A percentile compares a stretch with the other conserved stretches of the same genome.
phyloP scores from a whole-genome alignment of 2,329 filamentous ascomycete genomes.

The Arthrocladium fulminans region DNA sequence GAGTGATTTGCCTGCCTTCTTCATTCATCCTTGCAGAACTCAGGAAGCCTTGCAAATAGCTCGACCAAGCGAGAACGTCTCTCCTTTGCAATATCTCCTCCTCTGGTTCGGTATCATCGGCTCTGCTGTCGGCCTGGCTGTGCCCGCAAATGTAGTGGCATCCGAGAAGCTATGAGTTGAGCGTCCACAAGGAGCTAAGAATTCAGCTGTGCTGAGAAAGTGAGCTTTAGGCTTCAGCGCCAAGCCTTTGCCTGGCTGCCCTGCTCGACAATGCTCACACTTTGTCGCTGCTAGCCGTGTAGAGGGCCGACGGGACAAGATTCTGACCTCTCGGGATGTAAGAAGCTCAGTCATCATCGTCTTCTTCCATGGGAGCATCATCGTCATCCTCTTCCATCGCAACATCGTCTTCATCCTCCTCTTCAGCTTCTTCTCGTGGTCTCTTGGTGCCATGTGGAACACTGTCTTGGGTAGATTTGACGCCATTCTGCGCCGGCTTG shows the following conservation, averaged over 20 bases:
- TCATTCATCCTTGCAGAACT: constrained; percentile 86
- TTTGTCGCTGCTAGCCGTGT: not conserved
- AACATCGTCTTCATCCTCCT: constrained; percentile 46
- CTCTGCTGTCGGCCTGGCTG: constrained; percentile 65
- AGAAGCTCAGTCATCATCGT: constrained; percentile 56
- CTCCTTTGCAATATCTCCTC: constrained; percentile 62
- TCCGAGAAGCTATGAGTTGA: not conserved
- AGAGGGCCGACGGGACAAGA: no score
- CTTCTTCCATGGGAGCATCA: constrained; percentile 61
- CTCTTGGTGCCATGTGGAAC: constrained; percentile 57
- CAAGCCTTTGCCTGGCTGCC: no score
- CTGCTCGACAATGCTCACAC: not conserved
- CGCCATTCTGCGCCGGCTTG: constrained; percentile 39
- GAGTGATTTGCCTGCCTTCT: constrained; percentile 69
- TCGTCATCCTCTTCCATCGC: constrained; percentile 62
- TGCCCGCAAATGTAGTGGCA: constrained; percentile 58
- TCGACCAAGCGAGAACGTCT: constrained; percentile 33
- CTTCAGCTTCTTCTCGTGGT: constrained; percentile 57
- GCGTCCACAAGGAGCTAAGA: no score
- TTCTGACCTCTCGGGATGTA: not conserved
- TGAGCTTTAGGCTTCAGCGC: not conserved
- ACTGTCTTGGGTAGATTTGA: constrained; percentile 43
- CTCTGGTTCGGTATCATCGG: constrained; percentile 86
- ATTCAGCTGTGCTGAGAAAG: no score
- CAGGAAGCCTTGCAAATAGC: constrained; percentile 68